Evolutionary conservation across 78 protist species (phyloP).

Genomic region (Chrysochromulina parva): DNA sequence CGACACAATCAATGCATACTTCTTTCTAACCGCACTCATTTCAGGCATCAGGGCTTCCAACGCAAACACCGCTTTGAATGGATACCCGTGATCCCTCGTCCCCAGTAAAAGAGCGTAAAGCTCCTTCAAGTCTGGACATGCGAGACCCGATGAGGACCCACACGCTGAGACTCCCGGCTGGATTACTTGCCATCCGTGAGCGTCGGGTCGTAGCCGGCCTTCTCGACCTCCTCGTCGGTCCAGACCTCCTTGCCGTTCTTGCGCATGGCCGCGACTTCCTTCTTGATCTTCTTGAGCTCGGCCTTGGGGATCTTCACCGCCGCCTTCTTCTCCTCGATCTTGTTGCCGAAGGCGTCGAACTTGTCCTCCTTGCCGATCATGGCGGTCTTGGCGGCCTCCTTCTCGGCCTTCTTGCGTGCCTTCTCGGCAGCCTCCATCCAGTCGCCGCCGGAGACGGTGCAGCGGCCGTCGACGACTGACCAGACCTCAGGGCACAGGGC

Average conservation of each 20-base stretch:
- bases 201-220: neutral
- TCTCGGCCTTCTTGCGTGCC: conserved; percentile 28
- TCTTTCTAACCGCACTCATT: no score
- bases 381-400: conserved; percentile 25
- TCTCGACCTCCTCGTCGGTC: conserved; percentile 51
- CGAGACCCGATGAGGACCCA: no score
- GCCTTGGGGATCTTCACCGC: conserved; percentile 22
- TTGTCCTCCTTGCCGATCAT: conserved; percentile 17
- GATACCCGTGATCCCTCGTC: no score
- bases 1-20: no score
- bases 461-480: conserved; percentile 47
- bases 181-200: no score
- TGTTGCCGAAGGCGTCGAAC: conserved; percentile 61
- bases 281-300: conserved; percentile 45
- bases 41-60: no score
- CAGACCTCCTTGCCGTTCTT: conserved; percentile 39
- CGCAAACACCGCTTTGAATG: no score
- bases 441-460: conserved; percentile 15
- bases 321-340: conserved; percentile 38
- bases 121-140: no score
- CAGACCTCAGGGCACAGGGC: conserved; percentile 57
- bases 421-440: conserved; percentile 27
- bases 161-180: no score
- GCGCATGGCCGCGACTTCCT: conserved; percentile 26
- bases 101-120: no score